Evolutionary conservation across 2,329 filamentous ascomycete species (phyloP), one percentile per base, ranked within the genome.

Genomic region (Gyromitra esculenta): DNA sequence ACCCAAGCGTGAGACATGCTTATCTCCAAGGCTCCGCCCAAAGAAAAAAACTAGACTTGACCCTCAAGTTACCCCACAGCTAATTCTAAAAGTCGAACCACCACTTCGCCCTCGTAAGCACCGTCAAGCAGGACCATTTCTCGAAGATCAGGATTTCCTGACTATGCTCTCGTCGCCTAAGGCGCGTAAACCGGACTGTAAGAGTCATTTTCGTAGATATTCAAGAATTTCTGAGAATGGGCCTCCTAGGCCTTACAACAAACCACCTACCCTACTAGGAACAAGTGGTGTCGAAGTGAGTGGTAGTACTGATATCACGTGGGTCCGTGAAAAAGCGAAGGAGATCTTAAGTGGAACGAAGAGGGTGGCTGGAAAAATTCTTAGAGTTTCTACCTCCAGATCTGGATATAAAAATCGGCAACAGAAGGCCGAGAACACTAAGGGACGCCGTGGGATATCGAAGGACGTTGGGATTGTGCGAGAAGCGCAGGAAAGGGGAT

Each of bases 91-190:
- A 64, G 70, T 15, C 18, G 50, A 43, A 48, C 59, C 35, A 7
- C 75, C 75, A 52, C 45, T 41, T 2, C 64, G 71, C 18, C 75
- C 75, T 60, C 59, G 52, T 11, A 77, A 74, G 62, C 15, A 6
- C 15, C 71, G 59, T n/a, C 50, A 65, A 18, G 8, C 25, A 25
- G 45, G 18, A 5, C 52, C 35, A 8, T 39, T 21, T 13, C 21
- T 65, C 11, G 57, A 45, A 45, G 50, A 60, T 31, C 50, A 66
- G 8, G 71, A 66, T 69, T 54, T 70, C 5, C 41, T 41, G 0
- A n/a, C 41, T 60, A 57, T 31, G 35, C 41, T 62, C 25, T 70
- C 64, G n/a, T 65, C 64, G 21, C 60, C 59, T 21, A 77, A 75
- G 31, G 25, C 52, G 11, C 15, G 54, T 54, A 73, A 45, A 5